These are phyloP conservation scores for Dioscorea dumetorum DNA, from an alignment of 106 monocot genomes.

Conservation along the genomic window DNA sequence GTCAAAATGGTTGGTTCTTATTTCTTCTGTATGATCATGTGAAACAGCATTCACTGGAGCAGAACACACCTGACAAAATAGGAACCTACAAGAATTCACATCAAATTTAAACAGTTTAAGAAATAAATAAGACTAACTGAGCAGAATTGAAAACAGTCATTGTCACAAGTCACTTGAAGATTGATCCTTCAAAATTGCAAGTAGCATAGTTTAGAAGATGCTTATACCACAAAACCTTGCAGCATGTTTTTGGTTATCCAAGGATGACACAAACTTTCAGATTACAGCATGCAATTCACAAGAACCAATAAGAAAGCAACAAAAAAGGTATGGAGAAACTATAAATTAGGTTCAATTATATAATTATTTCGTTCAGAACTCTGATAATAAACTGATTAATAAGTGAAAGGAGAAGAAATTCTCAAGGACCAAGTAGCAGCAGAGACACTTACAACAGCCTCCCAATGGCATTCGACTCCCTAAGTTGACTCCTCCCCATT, in stretches of 20 bases:
- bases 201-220: background rate
- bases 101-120: background rate
- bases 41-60: background rate
- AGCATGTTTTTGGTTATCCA: background rate
- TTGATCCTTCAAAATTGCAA: too few relatives aligned
- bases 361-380: too few relatives aligned
- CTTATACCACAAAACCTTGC: background rate
- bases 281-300: background rate
- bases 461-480: constrained; percentile 21
- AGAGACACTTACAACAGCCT: constrained; percentile 50
- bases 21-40: constrained; percentile 1
- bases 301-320: too few relatives aligned
- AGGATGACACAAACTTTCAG: background rate
- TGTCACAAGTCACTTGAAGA: too few relatives aligned
- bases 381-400: too few relatives aligned
- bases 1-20: background rate
- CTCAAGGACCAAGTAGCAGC: background rate
- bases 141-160: background rate
- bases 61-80: constrained; percentile 45
- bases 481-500: constrained; percentile 35
- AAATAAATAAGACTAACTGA: background rate
- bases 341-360: too few relatives aligned
- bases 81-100: constrained; percentile 37
- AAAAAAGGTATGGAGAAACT: background rate
- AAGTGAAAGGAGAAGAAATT: too few relatives aligned